Evolutionary conservation across 352 stramenopile species (phyloP).

Genomic region (Phytophthora agathidicida): DNA sequence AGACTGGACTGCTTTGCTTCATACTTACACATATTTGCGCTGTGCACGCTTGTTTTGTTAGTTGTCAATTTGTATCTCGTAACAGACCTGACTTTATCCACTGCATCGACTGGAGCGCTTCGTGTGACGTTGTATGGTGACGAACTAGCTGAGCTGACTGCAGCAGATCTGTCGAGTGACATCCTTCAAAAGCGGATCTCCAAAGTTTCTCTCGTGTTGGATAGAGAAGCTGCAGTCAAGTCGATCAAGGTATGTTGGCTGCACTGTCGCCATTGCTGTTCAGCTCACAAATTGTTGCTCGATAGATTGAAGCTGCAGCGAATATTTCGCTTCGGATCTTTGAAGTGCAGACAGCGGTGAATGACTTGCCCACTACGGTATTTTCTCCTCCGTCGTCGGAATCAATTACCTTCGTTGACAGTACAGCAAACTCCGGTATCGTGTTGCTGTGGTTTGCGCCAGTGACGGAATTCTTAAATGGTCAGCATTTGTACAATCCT

Average conservation of each 20-base stretch:
- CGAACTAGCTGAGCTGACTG: slow-evolving; percentile 18
- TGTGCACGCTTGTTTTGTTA: slow-evolving; percentile 16
- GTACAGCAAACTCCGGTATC: slow-evolving; percentile 15
- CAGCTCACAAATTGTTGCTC: no score
- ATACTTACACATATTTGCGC: not conserved
- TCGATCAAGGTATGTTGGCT: slow-evolving; percentile 26
- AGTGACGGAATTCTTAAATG: slow-evolving; percentile 1
- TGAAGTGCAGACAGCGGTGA: slow-evolving; percentile 40
- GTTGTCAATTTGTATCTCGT: slow-evolving; percentile 42
- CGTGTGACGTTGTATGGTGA: slow-evolving; percentile 29
- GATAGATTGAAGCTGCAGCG: slow-evolving; percentile 20
- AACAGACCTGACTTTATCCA: slow-evolving; percentile 11
- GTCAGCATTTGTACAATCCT: slow-evolving; percentile 9
- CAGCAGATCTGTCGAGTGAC: slow-evolving; percentile 5
- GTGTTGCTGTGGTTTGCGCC: slow-evolving; percentile 30
- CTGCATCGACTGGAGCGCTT: slow-evolving; percentile 2
- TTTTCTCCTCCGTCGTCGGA: slow-evolving; percentile 22
- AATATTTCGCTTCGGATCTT: slow-evolving; percentile 27
- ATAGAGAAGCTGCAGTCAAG: slow-evolving; percentile 4
- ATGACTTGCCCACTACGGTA: slow-evolving; percentile 21
- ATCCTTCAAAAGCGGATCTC: slow-evolving; percentile 15
- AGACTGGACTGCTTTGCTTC: no score
- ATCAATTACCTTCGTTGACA: slow-evolving; percentile 17
- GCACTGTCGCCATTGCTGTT: no score
- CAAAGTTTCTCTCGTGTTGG: slow-evolving; percentile 17